Evolutionary conservation across 805 yeast species (phyloP).

Genomic region (Candida palmyrensis): DNA sequence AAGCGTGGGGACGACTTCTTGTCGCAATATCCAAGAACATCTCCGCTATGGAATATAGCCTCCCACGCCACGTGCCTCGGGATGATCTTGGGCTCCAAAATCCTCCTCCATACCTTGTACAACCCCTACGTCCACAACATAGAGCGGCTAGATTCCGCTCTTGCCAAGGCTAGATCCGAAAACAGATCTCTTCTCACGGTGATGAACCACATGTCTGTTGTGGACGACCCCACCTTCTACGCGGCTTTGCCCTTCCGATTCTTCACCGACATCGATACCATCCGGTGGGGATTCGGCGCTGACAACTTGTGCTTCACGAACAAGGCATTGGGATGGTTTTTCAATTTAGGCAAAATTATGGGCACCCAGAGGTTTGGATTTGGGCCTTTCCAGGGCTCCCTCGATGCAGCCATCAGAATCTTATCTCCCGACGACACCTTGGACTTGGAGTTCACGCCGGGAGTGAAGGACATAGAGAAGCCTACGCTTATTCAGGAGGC

Average conservation of each 20-base stretch:
- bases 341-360: slow-evolving; percentile 84
- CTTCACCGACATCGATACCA: slow-evolving; percentile 54
- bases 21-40: slow-evolving; percentile 53
- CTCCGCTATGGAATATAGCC: slow-evolving; percentile 57
- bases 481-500: slow-evolving; percentile 38
- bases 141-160: slow-evolving; percentile 60
- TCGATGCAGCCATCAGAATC: slow-evolving; percentile 81
- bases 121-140: slow-evolving; percentile 57
- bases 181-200: slow-evolving; percentile 75
- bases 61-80: slow-evolving; percentile 66
- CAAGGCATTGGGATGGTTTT: slow-evolving; percentile 50
- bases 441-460: slow-evolving; percentile 37
- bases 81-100: slow-evolving; percentile 61
- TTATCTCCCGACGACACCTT: slow-evolving; percentile 73
- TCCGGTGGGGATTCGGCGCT: slow-evolving; percentile 96
- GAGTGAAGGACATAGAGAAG: slow-evolving; percentile 21
- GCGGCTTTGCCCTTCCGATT: slow-evolving; percentile 75
- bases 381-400: slow-evolving; percentile 87
- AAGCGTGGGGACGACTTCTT: slow-evolving; percentile 72
- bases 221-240: slow-evolving; percentile 91
- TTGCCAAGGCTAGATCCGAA: slow-evolving; percentile 58
- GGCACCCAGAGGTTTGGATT: slow-evolving; percentile 84
- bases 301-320: slow-evolving; percentile 79
- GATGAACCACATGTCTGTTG: slow-evolving; percentile 89
- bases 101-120: slow-evolving; percentile 56